Evolutionary conservation across 164 flowering plant genomes (phyloP).

Genomic region (Vitis rotundifolia): DNA sequence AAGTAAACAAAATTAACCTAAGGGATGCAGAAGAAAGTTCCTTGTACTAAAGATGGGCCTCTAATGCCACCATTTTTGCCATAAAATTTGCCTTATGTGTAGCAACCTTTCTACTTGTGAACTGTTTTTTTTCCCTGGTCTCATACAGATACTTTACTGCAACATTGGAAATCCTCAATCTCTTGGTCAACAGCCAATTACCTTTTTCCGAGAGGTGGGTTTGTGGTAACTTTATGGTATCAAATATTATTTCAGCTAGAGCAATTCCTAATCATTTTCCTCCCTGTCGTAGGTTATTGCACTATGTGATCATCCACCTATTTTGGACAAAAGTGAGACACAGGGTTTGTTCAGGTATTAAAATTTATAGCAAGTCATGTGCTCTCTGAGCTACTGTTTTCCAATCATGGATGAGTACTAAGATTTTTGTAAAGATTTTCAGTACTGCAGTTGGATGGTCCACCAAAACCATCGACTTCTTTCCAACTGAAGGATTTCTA

Average conservation of each 20-base stretch:
- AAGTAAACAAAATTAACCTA: background rate
- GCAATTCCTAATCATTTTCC: background rate
- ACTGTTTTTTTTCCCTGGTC: background rate
- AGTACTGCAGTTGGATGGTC: background rate
- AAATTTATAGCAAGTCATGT: background rate
- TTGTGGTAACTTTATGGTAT: background rate
- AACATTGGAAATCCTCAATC: slow-evolving; percentile 99
- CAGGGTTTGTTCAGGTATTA: slow-evolving; percentile 88
- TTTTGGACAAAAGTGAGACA: slow-evolving; percentile 82
- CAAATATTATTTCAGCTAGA: background rate
- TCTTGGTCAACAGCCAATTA: slow-evolving; percentile 95
- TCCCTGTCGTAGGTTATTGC: slow-evolving; percentile 73
- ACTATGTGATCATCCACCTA: slow-evolving; percentile 80
- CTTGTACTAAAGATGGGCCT: background rate
- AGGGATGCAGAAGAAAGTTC: background rate
- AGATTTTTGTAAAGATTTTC: background rate
- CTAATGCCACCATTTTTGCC: background rate
- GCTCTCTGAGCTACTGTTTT: background rate
- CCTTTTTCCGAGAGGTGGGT: slow-evolving; percentile 92
- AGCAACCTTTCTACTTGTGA: too few relatives aligned
- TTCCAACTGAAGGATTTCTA: background rate
- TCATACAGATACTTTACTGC: slow-evolving; percentile 84
- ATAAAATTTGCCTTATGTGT: background rate
- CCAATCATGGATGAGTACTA: background rate
- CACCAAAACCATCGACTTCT: background rate